Conservation (phyloP, 495 filamentous ascomycete species). For the Aspergillus sclerotioniger region DNA sequence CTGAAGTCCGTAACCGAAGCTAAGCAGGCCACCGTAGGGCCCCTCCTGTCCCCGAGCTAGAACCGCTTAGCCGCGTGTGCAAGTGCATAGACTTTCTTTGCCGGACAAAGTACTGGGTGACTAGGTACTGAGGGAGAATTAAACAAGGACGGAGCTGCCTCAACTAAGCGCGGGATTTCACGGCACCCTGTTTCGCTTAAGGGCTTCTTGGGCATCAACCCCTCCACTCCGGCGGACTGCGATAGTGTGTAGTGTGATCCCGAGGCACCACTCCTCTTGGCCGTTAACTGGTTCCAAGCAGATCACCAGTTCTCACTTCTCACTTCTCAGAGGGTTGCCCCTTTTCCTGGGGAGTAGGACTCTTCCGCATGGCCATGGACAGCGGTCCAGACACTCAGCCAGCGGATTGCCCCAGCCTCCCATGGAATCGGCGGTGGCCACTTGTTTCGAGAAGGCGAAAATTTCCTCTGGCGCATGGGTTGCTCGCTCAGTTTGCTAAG, state of each 20-base stretch:
- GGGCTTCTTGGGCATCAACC: slow-evolving; percentile 24
- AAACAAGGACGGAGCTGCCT: background rate
- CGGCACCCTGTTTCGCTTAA: slow-evolving; percentile 21
- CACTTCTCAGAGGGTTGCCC: background rate
- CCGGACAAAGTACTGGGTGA: background rate
- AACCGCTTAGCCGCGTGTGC: background rate
- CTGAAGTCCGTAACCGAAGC: slow-evolving; percentile 1
- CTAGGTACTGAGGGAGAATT: background rate
- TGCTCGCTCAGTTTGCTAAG: background rate
- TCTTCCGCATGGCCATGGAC: background rate
- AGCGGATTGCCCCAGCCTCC: background rate
- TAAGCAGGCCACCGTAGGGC: background rate
- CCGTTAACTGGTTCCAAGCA: too few relatives aligned
- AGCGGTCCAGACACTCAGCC: background rate
- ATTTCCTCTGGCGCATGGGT: slow-evolving; percentile 1
- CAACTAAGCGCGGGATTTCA: slow-evolving; percentile 17
- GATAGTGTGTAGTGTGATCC: slow-evolving; percentile 11
- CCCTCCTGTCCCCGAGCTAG: background rate
- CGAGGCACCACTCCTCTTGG: slow-evolving; percentile 14
- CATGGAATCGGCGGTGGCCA: slow-evolving; percentile 9
- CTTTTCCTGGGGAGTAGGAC: background rate
- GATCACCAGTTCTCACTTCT: too few relatives aligned
- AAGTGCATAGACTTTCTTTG: background rate
- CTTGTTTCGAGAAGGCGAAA: slow-evolving; percentile 6
- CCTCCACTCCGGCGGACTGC: slow-evolving; percentile 17